Percentiles rank a stretch among this genome's conserved stretches.
These are phyloP conservation scores for Parmelia sp. DNA, from an alignment of 495 filamentous ascomycete species.

Conservation along the genomic window DNA sequence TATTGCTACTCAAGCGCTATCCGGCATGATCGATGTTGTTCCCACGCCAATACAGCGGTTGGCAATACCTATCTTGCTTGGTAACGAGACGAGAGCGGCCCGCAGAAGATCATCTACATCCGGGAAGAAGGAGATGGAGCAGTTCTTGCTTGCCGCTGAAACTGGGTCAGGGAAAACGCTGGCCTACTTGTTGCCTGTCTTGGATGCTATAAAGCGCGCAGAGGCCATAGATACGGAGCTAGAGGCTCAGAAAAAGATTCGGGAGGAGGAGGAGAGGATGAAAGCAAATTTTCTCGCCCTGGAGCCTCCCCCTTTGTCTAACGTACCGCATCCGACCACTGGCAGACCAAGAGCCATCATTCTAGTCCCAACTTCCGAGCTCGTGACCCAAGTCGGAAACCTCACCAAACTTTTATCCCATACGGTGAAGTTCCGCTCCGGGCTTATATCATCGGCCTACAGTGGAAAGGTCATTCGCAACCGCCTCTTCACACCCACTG, in stretches of 20 bases:
- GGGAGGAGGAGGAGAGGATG: conserved; percentile 42
- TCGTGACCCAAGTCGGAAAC: conserved; percentile 77
- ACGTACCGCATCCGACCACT: conserved; percentile 61
- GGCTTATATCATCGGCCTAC: conserved; percentile 68
- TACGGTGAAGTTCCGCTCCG: conserved; percentile 71
- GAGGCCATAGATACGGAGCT: conserved; percentile 58
- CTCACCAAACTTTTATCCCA: conserved; percentile 79
- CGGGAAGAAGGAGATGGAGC: conserved; percentile 37
- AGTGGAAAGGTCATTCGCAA: conserved; percentile 75
- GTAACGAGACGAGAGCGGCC: conserved; percentile 33
- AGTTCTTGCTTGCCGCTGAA: conserved; percentile 88
- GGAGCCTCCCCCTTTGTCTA: conserved; percentile 50
- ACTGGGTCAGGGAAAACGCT: conserved; percentile 96
- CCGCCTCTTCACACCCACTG: conserved; percentile 70
- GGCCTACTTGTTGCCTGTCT: conserved; percentile 74
- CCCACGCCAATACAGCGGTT: conserved; percentile 87
- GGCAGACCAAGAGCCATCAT: conserved; percentile 79
- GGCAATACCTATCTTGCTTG: conserved; percentile 74
- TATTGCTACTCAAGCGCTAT: conserved; percentile 61
- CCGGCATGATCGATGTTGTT: conserved; percentile 59
- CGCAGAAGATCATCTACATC: conserved; percentile 25
- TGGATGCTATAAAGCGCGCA: conserved; percentile 75
- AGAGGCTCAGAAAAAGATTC: conserved; percentile 43
- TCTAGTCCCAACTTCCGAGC: conserved; percentile 86
- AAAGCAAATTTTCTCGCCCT: conserved; percentile 43